Percentiles rank a stretch among this genome's conserved stretches.
Evolutionary conservation across 768 basidiomycete species (phyloP).

Genomic region (Crepidotus variabilis): DNA sequence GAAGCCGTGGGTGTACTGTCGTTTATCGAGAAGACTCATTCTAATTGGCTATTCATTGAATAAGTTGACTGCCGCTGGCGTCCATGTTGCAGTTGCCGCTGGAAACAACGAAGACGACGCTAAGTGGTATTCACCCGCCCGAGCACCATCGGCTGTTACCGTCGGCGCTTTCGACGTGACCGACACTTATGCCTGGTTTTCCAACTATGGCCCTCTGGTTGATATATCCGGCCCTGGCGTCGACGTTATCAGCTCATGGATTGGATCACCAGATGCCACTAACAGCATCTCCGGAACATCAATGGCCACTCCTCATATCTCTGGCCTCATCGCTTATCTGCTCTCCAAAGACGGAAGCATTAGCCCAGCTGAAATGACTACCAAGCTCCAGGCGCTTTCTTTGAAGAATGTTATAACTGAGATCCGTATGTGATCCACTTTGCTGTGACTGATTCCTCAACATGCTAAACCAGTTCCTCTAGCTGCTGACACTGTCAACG

Average conservation of each 20-base stretch:
- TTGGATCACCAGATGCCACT: not conserved
- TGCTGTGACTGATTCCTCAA: no score
- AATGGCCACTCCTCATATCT: constrained; percentile 33
- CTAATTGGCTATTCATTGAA: no score
- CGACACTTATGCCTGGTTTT: constrained; percentile 27
- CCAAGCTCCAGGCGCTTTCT: constrained; percentile 21
- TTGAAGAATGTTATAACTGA: constrained; percentile 25
- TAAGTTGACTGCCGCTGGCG: constrained; percentile 22
- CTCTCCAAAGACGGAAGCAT: constrained; percentile 29
- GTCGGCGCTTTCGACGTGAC: constrained; percentile 29
- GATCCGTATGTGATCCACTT: constrained; percentile 24
- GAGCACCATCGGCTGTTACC: constrained; percentile 27
- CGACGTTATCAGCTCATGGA: no score
- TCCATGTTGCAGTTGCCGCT: constrained; percentile 27
- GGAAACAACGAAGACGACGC: constrained; percentile 29
- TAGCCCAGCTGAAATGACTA: constrained; percentile 27
- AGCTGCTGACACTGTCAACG: no score
- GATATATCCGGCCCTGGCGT: constrained; percentile 20
- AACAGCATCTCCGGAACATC: constrained; percentile 22
- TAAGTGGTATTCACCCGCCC: constrained; percentile 24
- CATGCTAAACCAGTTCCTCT: no score
- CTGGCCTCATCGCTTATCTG: constrained; percentile 36
- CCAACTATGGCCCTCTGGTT: constrained; percentile 31
- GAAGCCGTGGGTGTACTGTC: constrained; percentile 17
- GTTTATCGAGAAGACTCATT: no score